Evolutionary conservation across 495 filamentous ascomycete genomes (phyloP).

Genomic region (Cryomyces antarcticus): DNA sequence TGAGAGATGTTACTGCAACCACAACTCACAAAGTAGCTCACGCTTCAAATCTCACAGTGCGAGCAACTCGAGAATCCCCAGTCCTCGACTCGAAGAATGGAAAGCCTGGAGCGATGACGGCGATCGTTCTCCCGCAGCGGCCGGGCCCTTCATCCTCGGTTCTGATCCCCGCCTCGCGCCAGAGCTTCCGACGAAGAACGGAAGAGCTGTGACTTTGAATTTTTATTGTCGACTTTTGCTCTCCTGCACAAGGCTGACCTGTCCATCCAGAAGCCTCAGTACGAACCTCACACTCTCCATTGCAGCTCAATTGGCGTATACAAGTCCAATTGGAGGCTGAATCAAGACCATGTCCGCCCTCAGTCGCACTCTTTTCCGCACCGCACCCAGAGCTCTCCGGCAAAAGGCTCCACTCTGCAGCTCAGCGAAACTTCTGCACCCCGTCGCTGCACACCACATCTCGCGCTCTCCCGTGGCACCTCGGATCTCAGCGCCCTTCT

Average conservation of each 20-base stretch:
- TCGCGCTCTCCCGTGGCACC: constrained; percentile 3
- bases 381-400: constrained; percentile 12
- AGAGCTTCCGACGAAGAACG: too few species aligned
- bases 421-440: constrained; percentile 7
- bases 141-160: background rate
- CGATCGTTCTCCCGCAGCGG: background rate
- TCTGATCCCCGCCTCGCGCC: background rate
- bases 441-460: constrained; percentile 7
- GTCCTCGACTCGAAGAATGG: background rate
- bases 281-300: background rate
- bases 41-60: background rate
- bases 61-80: background rate
- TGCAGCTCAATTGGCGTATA: background rate
- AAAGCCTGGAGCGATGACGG: background rate
- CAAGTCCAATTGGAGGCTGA: background rate
- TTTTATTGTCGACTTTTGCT: too few species aligned
- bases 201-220: too few species aligned
- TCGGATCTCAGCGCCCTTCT: constrained; percentile 24
- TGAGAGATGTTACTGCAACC: too few species aligned
- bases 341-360: constrained; percentile 12
- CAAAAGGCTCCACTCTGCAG: constrained; percentile 4
- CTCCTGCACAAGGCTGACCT: background rate
- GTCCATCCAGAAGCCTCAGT: background rate
- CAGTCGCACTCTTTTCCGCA: constrained; percentile 15
- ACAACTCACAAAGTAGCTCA: too few species aligned